Base-by-base conservation (phyloP, 2,329 filamentous ascomycete genomes). In the Myriosclerotinia duriaeana region DNA sequence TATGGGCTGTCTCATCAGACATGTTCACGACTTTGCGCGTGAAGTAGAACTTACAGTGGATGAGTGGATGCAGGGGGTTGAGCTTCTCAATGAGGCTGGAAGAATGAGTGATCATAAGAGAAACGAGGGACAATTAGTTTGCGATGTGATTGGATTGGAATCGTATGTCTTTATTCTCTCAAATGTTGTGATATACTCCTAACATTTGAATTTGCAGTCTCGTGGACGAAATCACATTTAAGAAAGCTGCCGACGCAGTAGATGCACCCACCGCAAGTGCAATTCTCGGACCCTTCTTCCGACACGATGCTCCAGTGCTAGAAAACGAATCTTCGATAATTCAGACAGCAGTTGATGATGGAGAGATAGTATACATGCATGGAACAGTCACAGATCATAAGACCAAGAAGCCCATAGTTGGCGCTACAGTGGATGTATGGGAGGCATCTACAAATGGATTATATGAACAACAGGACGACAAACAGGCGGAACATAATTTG, bases 271-370 rank as follows among this genome's bases (percentile, higher is more conserved):
- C 76, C 7, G 70, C 71, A 17, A 85, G 84, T 36, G 85, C 86
- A 26, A 88, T 89, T 68, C 80, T 89, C 0, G 87, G 87, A 0
- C 87, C 87, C 1, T 89, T 89, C 77, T 89, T 85, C 80, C 79
- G 86, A 11, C 79, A 83, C 63, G 82, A 88, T 71, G 84, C 85
- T 0, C 85, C 86, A 1, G 76, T 79, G 46, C 79, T 83, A 64
- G 73, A 81, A 42, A 87, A 87, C 74, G 87, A 85, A 40, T 79
- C 80, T 48, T 83, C 79, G 38, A 87, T 89, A 50, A 79, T 83
- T 7, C 72, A 78, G 0, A 65, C 40, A 1, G 81, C 86, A 58
- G 83, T 84, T 0, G 78, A 79, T 69, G 85, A 88, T 75, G 81
- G 79, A 70, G 68, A 73, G 53, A 71, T 73, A 7, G 80, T 81